A percentile compares a stretch with the other conserved stretches of the same genome.
phyloP scores from a whole-genome alignment of 225 moss, liverwort and hornwort genomes.

The Lunularia cruciata region DNA sequence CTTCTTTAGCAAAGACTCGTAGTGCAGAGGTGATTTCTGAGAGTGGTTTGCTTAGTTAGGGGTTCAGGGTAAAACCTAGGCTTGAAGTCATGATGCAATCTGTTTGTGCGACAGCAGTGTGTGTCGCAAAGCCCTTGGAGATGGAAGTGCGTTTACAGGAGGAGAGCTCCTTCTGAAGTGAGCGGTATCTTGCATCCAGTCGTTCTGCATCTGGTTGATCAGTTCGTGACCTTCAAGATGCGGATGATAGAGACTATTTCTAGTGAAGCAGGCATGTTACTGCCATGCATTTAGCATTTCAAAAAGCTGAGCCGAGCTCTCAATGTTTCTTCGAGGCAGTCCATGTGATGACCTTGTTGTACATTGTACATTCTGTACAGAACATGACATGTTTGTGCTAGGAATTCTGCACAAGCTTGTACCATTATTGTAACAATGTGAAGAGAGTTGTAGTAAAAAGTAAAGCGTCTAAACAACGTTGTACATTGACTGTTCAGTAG shows the following conservation, averaged over 20 bases:
- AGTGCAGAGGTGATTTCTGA: background rate
- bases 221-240: background rate
- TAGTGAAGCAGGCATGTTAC: background rate
- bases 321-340: background rate
- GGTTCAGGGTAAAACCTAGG: no score
- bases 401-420: conserved; percentile 18
- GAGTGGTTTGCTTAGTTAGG: background rate
- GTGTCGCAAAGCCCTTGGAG: background rate
- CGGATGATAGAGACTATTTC: background rate
- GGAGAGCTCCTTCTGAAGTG: background rate
- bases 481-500: no score
- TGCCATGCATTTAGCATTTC: background rate
- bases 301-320: conserved; percentile 2
- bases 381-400: background rate
- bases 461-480: no score
- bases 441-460: background rate
- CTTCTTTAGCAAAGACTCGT: no score
- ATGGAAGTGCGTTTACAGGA: background rate
- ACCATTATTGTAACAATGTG: background rate
- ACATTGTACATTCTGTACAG: conserved; percentile 2
- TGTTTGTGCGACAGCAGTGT: background rate
- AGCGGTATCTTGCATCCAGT: background rate
- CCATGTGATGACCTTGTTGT: background rate
- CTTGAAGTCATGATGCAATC: no score
- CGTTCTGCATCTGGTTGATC: background rate